phyloP scores from a whole-genome alignment of 208 protist genomes.

The Trypanosoma melophagium region DNA sequence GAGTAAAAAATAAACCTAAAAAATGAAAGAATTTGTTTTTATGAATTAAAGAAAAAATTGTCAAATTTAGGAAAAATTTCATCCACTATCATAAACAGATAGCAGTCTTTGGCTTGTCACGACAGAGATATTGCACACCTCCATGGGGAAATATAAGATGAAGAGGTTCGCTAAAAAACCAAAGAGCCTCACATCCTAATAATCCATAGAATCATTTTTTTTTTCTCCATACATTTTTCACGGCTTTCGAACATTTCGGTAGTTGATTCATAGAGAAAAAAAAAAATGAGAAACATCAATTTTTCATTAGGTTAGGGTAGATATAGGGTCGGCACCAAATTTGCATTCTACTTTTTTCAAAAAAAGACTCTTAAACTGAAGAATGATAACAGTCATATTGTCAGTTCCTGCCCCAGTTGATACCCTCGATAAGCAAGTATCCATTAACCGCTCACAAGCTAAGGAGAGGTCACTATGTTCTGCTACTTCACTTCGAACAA shows the following conservation, averaged over 20 bases:
- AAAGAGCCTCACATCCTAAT: no score
- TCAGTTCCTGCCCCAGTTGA: conserved; percentile 78
- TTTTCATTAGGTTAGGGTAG: not conserved
- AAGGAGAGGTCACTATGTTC: conserved; percentile 83
- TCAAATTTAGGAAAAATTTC: no score
- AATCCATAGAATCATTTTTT: no score
- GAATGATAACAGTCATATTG: conserved; percentile 91
- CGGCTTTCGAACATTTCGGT: not conserved
- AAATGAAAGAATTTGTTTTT: not conserved
- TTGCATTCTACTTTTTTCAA: conserved; percentile 72
- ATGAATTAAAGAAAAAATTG: no score
- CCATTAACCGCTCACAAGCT: conserved; percentile 86
- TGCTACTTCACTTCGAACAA: conserved; percentile 85
- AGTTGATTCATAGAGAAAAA: not conserved
- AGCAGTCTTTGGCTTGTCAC: no score
- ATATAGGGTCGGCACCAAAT: conserved; percentile 28
- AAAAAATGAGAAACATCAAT: conserved; percentile 2
- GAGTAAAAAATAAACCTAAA: not conserved
- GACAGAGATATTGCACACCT: no score
- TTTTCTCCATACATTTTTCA: not conserved
- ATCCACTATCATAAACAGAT: no score
- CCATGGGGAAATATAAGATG: no score
- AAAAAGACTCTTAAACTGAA: conserved; percentile 89
- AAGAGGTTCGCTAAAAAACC: no score
- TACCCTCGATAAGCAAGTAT: conserved; percentile 68